A percentile compares a stretch with the other conserved stretches of the same genome.
phyloP scores from a whole-genome alignment of 2,329 filamentous ascomycete genomes.

The Cadophora gregata region DNA sequence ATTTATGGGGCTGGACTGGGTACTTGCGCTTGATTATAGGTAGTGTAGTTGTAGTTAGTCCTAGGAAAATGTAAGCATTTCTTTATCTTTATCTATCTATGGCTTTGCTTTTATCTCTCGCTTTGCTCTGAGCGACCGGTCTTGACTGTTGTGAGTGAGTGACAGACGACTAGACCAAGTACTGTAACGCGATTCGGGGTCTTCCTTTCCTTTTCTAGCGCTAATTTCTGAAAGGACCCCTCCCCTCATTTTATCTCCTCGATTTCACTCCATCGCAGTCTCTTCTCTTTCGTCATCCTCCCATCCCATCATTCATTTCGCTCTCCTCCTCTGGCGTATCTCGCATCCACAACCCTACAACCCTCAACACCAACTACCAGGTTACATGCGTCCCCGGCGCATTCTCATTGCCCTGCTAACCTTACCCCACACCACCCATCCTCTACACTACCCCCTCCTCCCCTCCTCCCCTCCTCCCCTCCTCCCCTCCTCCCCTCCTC shows the following conservation, averaged over 20 bases:
- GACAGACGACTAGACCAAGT: background rate
- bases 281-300: background rate
- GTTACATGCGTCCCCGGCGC: background rate
- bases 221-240: background rate
- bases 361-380: background rate
- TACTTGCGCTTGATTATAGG: too few species aligned
- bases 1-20: slow-evolving; percentile 1
- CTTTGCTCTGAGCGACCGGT: background rate
- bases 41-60: too few species aligned
- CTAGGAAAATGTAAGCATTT: background rate
- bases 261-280: too few species aligned
- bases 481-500: background rate
- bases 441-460: background rate
- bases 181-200: background rate
- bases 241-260: background rate
- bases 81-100: slow-evolving; percentile 4
- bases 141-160: slow-evolving; percentile 3
- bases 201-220: slow-evolving; percentile 4
- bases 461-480: background rate
- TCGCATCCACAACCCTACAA: background rate
- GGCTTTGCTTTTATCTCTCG: slow-evolving; percentile 8
- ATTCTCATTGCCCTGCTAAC: background rate
- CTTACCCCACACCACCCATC: slow-evolving; percentile 1
- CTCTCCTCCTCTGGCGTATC: background rate
- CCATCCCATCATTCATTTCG: background rate